These are phyloP conservation scores for Fusarium paranaense DNA, from an alignment of 2,329 filamentous ascomycete genomes.

Conservation along the genomic window DNA sequence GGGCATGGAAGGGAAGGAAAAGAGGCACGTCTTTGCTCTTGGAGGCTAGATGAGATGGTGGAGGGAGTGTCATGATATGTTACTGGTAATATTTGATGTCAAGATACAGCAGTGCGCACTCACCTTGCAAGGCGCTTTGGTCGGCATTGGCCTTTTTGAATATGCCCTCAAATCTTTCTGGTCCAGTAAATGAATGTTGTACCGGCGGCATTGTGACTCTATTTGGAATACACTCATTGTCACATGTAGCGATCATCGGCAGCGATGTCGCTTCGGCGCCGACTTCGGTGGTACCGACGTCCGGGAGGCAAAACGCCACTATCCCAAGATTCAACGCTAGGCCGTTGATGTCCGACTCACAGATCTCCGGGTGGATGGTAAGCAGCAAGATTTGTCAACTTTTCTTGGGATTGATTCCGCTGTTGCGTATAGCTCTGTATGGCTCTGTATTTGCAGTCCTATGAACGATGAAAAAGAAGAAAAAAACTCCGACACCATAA, in stretches of 20 bases:
- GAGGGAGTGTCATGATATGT: slow-evolving; percentile 40
- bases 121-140: slow-evolving; percentile 1
- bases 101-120: slow-evolving; percentile 33
- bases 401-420: not conserved
- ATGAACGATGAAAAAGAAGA: slow-evolving; percentile 3
- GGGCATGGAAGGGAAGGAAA: slow-evolving; percentile 11
- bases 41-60: slow-evolving; percentile 30
- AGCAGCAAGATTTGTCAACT: not conserved
- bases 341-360: not conserved
- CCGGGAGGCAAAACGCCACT: not conserved
- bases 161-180: not conserved
- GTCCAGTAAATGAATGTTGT: no score
- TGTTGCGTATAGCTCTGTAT: not conserved
- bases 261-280: slow-evolving; percentile 9
- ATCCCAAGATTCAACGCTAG: not conserved
- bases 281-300: slow-evolving; percentile 10
- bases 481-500: slow-evolving; percentile 30
- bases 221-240: not conserved
- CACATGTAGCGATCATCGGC: not conserved
- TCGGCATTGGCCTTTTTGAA: slow-evolving; percentile 10
- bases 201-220: not conserved
- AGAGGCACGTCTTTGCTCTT: slow-evolving; percentile 17
- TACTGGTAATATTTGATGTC: slow-evolving; percentile 33
- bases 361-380: not conserved
- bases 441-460: slow-evolving; percentile 1